These are phyloP conservation scores for Salix brachista DNA, from an alignment of 345 rosid genomes.

Conservation along the genomic window DNA sequence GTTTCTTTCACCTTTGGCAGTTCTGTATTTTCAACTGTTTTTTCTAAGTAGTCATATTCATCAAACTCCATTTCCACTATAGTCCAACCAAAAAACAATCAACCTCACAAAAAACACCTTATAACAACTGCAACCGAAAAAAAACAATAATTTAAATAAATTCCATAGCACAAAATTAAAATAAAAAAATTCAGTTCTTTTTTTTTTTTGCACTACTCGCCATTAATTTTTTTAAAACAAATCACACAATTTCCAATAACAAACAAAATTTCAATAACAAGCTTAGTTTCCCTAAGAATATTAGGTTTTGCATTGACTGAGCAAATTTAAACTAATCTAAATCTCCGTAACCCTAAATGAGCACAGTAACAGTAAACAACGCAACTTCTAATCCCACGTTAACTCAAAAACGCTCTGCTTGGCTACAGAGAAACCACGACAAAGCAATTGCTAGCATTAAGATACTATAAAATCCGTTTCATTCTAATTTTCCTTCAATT, in stretches of 20 bases:
- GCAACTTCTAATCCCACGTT: background rate
- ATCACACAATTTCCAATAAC: background rate
- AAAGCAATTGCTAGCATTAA: background rate
- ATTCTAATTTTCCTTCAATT: background rate
- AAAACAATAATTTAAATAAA: background rate
- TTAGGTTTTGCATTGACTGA: background rate
- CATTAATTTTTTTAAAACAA: background rate
- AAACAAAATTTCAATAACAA: background rate
- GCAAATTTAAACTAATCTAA: background rate
- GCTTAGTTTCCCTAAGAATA: background rate
- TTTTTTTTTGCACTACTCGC: background rate
- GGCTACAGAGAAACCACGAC: background rate
- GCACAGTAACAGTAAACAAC: background rate
- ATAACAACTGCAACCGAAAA: background rate
- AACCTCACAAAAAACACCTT: background rate
- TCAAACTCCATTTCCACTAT: conserved; percentile 67
- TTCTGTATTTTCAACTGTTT: conserved; percentile 73
- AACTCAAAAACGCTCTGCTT: background rate
- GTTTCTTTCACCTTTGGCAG: conserved; percentile 40
- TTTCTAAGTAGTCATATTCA: conserved; percentile 93
- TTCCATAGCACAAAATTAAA: background rate
- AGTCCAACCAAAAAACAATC: background rate
- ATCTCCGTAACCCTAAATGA: background rate
- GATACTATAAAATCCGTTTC: background rate
- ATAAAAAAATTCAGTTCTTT: background rate